These are phyloP conservation scores for Stemphylium lycopersici DNA, from an alignment of 2,329 filamentous ascomycete genomes.

Conservation along the genomic window DNA sequence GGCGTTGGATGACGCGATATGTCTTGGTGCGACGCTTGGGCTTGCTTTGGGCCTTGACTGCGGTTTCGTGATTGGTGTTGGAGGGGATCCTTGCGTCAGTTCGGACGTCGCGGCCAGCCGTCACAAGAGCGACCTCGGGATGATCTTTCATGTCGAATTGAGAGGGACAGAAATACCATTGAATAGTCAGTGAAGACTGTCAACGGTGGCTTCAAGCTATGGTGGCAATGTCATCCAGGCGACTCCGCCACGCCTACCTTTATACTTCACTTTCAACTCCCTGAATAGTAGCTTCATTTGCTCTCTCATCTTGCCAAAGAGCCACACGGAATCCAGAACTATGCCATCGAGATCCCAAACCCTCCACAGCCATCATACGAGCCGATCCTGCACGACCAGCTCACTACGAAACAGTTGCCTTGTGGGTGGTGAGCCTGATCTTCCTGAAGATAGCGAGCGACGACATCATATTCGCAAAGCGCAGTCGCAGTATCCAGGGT, in stretches of 20 bases:
- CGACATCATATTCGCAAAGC: background rate
- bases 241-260: background rate
- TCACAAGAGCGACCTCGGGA: background rate
- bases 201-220: background rate
- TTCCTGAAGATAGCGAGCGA: background rate
- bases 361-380: slow-evolving; percentile 12
- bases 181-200: background rate
- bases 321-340: slow-evolving; percentile 12
- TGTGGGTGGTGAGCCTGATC: background rate
- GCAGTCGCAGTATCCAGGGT: background rate
- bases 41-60: slow-evolving; percentile 1
- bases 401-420: slow-evolving; percentile 15
- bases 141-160: background rate
- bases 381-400: background rate
- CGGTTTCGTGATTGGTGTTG: slow-evolving; percentile 1
- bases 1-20: slow-evolving; percentile 18
- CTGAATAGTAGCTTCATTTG: background rate
- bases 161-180: background rate
- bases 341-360: slow-evolving; percentile 18
- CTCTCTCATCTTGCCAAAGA: background rate
- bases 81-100: background rate
- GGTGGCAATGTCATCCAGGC: background rate
- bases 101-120: background rate
- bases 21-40: slow-evolving; percentile 10
- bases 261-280: background rate